Evolutionary conservation across 257 asterid species (phyloP), one percentile per base, ranked within the genome.

Genomic region (Scutellaria galericulata): DNA sequence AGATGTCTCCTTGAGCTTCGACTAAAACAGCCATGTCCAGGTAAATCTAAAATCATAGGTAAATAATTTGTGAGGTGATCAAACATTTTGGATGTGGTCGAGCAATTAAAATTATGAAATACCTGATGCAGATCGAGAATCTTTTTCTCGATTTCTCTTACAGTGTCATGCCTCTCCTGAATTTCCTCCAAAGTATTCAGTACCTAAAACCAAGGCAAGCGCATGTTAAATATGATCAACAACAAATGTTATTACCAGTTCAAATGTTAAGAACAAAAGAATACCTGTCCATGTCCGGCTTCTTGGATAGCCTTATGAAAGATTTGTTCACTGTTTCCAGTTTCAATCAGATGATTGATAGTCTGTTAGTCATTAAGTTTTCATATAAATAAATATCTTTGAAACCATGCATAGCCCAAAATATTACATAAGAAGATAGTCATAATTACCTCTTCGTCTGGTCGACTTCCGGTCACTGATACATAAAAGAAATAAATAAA

Each of bases 151-250:
- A 92, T 89, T 79, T 92, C 97, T 78, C 79, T 89, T 9, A 92
- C 93, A 9, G 97, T 83, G 66, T 89, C 96, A 53, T 89, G 96
- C 82, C 97, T 88, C 84, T 92, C 97, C 66, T 92, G 97, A 83
- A 92, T 89, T 71, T 92, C 97, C 85, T 89, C 97, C 62, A 92
- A 58, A 20, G 93, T 86, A 77, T 80, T 83, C 45, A 87, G 57
- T 65, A 92, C 86, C 97, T 91, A 64, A 48, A 76, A 39, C 41
- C 55, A 64, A 31, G 64, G 70, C 7, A 0, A 18, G 27, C 12
- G 15, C 4, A 18, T 60, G 14, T 60, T 13, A n/a, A 31, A 31
- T 31, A 31, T 31, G 63, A 15, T 42, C 12, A 22, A 47, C 9
- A 47, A 1, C 9, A 11, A 40, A 9, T 47, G 9, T 47, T 27